Base-by-base conservation (phyloP, 345 rosid species). In the Zanthoxylum bungeanum region DNA sequence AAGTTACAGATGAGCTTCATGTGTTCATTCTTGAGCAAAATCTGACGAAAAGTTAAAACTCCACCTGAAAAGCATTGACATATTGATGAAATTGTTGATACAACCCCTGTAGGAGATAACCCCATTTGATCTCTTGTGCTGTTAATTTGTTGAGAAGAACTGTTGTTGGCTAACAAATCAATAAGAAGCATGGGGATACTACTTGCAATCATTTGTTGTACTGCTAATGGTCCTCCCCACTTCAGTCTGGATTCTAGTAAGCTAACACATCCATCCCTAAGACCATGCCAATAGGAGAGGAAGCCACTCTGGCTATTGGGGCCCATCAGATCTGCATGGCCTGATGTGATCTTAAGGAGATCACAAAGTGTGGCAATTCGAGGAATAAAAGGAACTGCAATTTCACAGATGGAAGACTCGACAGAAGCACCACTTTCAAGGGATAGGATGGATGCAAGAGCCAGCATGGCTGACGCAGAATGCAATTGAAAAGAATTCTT, bases 251-350 rank as follows among this genome's bases (percentile, higher is more conserved):
- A 82, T 82, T 94, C 96, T 81, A 94, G 64, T 81, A 94, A 84
- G 72, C 98, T 97, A 68, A 90, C 89, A 77, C 93, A 92, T 62
- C 98, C 99, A 85, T 95, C 99, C 72, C 82, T 83, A 70, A 88
- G 80, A 66, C 98, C 98, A 66, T 95, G 92, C 97, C 98, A 92
- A 65, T 81, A 89, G 75, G 97, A 89, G 50, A 89, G 82, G 68
- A 71, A 53, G 52, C 76, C 73, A 66, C 66, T 81, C 37, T 64
- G 58, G 60, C 65, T 51, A 77, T 50, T 72, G 42, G 72, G 73
- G 49, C 58, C 62, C 39, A 67, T 71, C 70, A 78, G 85, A 65
- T 76, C 87, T 72, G 76, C 87, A 81, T 73, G 70, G 36, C 64
- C 75, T 55, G 81, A 66, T 59, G 80, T 82, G 71, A 83, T 81